These are phyloP conservation scores for Rosa chinensis DNA, from an alignment of 306 rosid genomes.

Conservation along the genomic window DNA sequence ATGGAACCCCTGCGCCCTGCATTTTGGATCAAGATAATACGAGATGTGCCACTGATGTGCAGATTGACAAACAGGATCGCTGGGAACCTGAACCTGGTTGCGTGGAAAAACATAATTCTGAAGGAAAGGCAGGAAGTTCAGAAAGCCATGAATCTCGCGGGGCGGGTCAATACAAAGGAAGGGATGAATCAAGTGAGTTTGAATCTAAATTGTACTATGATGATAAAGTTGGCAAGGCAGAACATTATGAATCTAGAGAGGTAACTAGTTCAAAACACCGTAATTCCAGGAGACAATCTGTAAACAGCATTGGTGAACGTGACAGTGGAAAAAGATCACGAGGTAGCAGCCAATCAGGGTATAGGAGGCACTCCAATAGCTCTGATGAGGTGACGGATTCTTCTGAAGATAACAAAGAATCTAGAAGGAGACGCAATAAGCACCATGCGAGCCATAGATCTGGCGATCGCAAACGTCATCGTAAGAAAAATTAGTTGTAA, in stretches of 20 bases:
- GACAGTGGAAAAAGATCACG: not conserved
- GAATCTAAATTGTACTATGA: not conserved
- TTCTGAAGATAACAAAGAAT: conserved; percentile 11
- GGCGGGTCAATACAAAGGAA: too few relatives aligned
- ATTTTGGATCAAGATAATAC: conserved; percentile 16
- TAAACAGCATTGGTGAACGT: not conserved
- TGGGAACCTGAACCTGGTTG: conserved; percentile 18
- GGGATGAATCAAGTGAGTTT: not conserved
- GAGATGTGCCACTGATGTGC: not conserved
- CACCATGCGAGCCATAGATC: conserved; percentile 4
- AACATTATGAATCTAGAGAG: conserved; percentile 2
- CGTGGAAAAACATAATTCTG: not conserved
- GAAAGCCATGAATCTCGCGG: not conserved
- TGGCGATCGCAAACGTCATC: not conserved
- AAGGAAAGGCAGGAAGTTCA: not conserved
- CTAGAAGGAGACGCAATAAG: not conserved
- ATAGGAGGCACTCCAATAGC: conserved; percentile 11
- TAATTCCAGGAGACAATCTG: conserved; percentile 12
- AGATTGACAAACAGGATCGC: conserved; percentile 15
- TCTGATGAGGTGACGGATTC: conserved; percentile 4
- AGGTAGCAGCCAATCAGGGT: conserved; percentile 7
- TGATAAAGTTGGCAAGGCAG: not conserved
- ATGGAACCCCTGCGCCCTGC: conserved; percentile 18
- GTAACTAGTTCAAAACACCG: not conserved
- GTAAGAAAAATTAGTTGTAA: not conserved